Conservation (phyloP, 257 asterid species). For the Solanum chiquidenum region DNA sequence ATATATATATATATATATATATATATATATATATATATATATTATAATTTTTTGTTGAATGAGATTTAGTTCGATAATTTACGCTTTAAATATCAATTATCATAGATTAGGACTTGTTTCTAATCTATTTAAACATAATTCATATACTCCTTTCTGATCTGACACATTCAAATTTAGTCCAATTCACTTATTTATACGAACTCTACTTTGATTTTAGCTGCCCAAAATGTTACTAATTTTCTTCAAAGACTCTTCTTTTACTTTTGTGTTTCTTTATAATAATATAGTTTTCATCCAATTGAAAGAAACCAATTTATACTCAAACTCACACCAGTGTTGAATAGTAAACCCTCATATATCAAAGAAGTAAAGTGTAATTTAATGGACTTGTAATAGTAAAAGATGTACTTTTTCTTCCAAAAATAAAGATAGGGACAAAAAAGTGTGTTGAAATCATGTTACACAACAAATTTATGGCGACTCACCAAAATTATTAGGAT, state of each 20-base stretch:
- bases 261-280: neutral
- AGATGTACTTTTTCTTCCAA: neutral
- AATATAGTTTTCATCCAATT: neutral
- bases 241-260: neutral
- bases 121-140: neutral
- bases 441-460: neutral
- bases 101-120: neutral
- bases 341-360: neutral
- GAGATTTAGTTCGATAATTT: neutral
- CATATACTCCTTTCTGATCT: neutral
- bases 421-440: neutral
- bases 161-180: neutral
- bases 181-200: neutral
- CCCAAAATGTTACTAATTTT: neutral
- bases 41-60: no score
- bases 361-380: neutral
- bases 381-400: neutral
- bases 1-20: no score
- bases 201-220: neutral
- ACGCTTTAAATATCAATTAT: neutral
- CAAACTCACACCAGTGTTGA: neutral
- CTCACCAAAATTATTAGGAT: neutral
- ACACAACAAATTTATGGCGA: neutral
- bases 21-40: no score
- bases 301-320: neutral